A percentile compares a stretch with the other conserved stretches of the same genome.
Evolutionary conservation across 805 yeast genomes (phyloP).

Genomic region (Debaryomyces tyrocola): DNA sequence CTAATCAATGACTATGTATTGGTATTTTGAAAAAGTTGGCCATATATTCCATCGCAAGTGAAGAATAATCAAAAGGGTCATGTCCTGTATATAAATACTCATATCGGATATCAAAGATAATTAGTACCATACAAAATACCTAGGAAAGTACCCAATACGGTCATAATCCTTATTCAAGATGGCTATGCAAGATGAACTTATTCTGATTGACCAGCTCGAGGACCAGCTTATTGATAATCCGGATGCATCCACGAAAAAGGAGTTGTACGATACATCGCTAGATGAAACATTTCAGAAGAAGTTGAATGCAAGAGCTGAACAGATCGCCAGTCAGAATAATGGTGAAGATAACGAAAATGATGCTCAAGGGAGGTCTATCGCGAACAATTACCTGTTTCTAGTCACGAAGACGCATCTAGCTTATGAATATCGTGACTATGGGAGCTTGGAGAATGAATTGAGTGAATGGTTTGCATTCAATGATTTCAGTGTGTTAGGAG

Average conservation of each 20-base stretch:
- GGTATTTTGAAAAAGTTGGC: too few species aligned
- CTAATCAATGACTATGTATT: too few species aligned
- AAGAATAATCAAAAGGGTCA: too few species aligned
- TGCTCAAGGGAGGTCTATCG: neutral
- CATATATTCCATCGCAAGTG: too few species aligned
- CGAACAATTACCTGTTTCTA: constrained; percentile 24
- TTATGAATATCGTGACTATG: constrained; percentile 29
- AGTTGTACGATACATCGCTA: constrained; percentile 26
- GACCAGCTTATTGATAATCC: constrained; percentile 48
- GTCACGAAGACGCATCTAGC: constrained; percentile 30
- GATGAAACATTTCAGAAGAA: constrained; percentile 45
- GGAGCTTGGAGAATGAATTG: constrained; percentile 26
- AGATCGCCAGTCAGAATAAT: constrained; percentile 19
- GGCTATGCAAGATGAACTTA: constrained; percentile 24
- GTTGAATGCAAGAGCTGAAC: constrained; percentile 43
- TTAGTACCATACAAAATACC: too few species aligned
- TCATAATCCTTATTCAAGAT: neutral
- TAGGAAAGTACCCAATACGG: too few species aligned
- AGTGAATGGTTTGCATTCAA: constrained; percentile 39
- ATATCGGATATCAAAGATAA: too few species aligned
- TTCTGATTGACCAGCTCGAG: constrained; percentile 46
- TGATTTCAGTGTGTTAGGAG: constrained; percentile 27
- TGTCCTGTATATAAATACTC: too few species aligned
- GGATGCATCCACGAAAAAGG: constrained; percentile 29
- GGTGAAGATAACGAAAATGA: neutral